Percentiles rank a stretch among this genome's conserved stretches.
These are phyloP conservation scores for Logfia minima DNA, from an alignment of 129 eudicot genomes.

Conservation along the genomic window DNA sequence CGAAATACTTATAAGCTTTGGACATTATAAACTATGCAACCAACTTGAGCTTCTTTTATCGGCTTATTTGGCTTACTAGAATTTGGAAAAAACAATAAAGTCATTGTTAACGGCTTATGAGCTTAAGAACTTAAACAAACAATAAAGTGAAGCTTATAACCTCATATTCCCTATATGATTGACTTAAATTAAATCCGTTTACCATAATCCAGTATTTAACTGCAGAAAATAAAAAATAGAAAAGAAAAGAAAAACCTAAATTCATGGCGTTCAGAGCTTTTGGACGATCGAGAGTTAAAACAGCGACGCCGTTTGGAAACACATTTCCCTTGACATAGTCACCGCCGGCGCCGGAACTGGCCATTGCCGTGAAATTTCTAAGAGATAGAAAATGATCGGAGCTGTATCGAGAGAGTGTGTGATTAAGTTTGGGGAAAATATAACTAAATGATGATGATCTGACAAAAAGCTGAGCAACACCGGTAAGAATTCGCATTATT, in stretches of 20 bases:
- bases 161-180: too few relatives aligned
- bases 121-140: too few relatives aligned
- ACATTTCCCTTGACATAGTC: constrained; percentile 73
- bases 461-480: constrained; percentile 24
- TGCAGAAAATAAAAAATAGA: background rate
- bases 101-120: background rate
- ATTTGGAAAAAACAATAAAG: background rate
- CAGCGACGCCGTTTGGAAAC: constrained; percentile 74
- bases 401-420: constrained; percentile 13
- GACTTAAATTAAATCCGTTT: background rate
- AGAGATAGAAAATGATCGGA: constrained; percentile 23
- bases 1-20: background rate
- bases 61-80: too few relatives aligned
- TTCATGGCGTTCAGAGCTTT: constrained; percentile 96
- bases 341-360: constrained; percentile 41
- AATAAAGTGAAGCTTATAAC: background rate
- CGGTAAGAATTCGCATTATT: constrained; percentile 27
- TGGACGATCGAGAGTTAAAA: constrained; percentile 91
- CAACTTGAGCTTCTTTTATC: background rate
- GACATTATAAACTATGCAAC: background rate
- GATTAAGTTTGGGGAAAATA: constrained; percentile 11
- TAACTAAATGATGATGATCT: constrained; percentile 22
- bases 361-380: constrained; percentile 57
- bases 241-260: constrained; percentile 43
- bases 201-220: background rate